Conservation (phyloP, 2,329 filamentous ascomycete genomes). For the Penicillium aurantiogriseum region DNA sequence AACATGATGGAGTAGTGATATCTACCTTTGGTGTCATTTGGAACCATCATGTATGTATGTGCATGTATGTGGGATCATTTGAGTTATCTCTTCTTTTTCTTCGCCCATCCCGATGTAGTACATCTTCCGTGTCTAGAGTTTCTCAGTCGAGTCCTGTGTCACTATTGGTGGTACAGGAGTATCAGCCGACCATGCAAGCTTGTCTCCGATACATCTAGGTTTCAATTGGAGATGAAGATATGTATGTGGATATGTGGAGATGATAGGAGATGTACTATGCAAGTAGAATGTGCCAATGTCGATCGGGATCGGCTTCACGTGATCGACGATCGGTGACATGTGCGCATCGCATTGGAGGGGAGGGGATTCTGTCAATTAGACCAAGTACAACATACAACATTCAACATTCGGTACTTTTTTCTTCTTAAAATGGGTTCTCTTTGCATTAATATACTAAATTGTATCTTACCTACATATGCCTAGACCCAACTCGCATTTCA, state of each 20-base stretch:
- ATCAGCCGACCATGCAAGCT: background rate
- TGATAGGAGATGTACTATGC: background rate
- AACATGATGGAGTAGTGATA: background rate
- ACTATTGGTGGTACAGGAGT: background rate
- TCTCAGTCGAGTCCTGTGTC: slow-evolving; percentile 15
- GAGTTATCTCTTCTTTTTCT: background rate
- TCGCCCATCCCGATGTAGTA: background rate
- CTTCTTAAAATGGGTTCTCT: background rate
- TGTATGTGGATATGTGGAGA: background rate
- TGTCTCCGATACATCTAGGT: background rate
- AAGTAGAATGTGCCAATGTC: background rate
- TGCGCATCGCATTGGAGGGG: background rate
- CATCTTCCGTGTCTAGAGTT: background rate
- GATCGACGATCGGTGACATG: background rate
- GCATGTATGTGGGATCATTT: background rate
- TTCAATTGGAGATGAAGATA: background rate
- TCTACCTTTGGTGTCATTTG: background rate
- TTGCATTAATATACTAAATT: background rate
- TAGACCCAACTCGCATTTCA: background rate
- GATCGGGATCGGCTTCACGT: background rate
- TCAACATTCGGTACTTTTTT: background rate
- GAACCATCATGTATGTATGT: slow-evolving; percentile 1
- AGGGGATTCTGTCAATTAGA: background rate
- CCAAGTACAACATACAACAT: too few species aligned
- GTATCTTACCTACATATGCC: background rate